These are phyloP conservation scores for Crucihimalaya himalaica DNA, from an alignment of 345 rosid genomes.

Conservation along the genomic window DNA sequence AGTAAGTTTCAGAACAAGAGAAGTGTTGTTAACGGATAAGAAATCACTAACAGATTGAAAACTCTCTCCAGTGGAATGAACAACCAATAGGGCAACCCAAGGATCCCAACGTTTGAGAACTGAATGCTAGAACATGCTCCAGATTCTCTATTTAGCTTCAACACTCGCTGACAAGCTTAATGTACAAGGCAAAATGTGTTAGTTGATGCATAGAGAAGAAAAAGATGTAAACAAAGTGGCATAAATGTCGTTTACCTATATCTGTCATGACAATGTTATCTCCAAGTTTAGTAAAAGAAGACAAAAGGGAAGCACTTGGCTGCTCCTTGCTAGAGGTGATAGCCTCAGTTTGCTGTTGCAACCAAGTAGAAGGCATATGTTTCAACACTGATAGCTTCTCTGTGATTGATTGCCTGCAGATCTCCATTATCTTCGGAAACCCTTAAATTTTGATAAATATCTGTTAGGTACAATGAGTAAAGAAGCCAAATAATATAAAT, in stretches of 20 bases:
- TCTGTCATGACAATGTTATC: slow-evolving; percentile 60
- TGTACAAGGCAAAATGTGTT: background rate
- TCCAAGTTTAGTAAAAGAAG: slow-evolving; percentile 58
- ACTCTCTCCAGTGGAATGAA: slow-evolving; percentile 65
- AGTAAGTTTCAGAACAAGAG: slow-evolving; percentile 10
- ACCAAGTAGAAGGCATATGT: slow-evolving; percentile 55
- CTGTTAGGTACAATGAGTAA: slow-evolving; percentile 32
- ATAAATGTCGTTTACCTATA: slow-evolving; percentile 49
- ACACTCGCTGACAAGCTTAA: slow-evolving; percentile 74
- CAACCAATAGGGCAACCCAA: slow-evolving; percentile 92
- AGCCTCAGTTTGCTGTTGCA: slow-evolving; percentile 52
- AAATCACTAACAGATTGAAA: slow-evolving; percentile 63
- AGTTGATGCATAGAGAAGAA: slow-evolving; percentile 19
- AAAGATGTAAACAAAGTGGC: slow-evolving; percentile 1
- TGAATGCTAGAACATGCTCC: slow-evolving; percentile 59
- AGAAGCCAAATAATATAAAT: slow-evolving; percentile 12
- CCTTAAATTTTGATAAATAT: slow-evolving; percentile 48
- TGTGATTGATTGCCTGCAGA: slow-evolving; percentile 50
- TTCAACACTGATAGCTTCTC: slow-evolving; percentile 68
- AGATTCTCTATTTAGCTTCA: slow-evolving; percentile 62
- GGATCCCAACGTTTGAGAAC: slow-evolving; percentile 71
- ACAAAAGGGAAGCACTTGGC: slow-evolving; percentile 52
- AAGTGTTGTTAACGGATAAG: background rate
- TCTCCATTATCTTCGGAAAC: slow-evolving; percentile 53
- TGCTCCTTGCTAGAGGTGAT: slow-evolving; percentile 40